phyloP scores from a whole-genome alignment of 2,329 filamentous ascomycete genomes.

The Epichloe baconii region DNA sequence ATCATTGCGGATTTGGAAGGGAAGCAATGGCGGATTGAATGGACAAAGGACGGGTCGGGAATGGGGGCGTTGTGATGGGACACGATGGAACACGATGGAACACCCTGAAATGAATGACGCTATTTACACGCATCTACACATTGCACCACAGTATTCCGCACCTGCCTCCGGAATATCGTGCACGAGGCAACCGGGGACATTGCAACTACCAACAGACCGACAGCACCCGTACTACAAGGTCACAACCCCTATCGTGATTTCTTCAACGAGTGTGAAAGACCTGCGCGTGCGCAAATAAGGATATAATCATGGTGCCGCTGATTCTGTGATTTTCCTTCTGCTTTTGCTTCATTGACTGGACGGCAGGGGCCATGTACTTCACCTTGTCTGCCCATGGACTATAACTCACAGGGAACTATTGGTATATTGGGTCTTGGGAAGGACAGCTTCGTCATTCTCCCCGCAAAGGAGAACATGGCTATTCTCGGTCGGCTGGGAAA shows the following conservation, averaged over 20 bases:
- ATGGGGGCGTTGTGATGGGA: background rate
- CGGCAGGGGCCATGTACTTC: too few relatives aligned
- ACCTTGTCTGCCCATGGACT: too few relatives aligned
- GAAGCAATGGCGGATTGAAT: background rate
- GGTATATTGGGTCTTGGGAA: too few relatives aligned
- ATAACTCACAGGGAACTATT: too few relatives aligned
- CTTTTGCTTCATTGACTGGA: too few relatives aligned
- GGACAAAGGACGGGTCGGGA: background rate
- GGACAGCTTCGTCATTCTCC: too few relatives aligned
- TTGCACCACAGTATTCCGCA: too few relatives aligned
- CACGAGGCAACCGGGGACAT: too few relatives aligned
- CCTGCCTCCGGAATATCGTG: background rate
- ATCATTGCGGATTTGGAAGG: background rate
- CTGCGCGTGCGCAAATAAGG: background rate
- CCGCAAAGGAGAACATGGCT: background rate
- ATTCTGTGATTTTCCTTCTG: background rate
- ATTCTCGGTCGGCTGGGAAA: constrained; percentile 1
- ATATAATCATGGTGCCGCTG: background rate
- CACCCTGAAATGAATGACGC: background rate
- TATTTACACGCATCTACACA: background rate
- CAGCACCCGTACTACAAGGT: too few relatives aligned
- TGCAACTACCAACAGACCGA: too few relatives aligned
- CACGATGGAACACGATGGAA: background rate
- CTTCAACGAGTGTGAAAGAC: background rate
- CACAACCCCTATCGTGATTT: too few relatives aligned